Percentiles rank a stretch among this genome's conserved stretches.
Evolutionary conservation across 306 rosid genomes (phyloP).

Genomic region (Crataegus laevigata): DNA sequence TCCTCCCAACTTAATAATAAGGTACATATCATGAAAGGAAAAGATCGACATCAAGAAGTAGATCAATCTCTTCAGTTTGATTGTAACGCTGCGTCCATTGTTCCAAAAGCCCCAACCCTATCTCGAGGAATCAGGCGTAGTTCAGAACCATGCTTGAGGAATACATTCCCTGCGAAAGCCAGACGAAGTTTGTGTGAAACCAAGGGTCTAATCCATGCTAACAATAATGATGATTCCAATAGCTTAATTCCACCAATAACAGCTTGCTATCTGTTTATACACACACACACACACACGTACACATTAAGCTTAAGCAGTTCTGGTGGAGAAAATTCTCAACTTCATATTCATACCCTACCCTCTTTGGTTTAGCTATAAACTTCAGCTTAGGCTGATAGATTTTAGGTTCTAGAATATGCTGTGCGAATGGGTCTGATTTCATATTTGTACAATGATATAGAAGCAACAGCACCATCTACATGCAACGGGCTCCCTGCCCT

Average conservation of each 20-base stretch:
- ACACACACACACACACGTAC: too few relatives aligned
- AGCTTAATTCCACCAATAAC: neutral
- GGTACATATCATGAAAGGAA: neutral
- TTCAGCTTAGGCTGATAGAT: neutral
- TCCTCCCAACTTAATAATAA: neutral
- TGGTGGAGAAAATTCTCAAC: too few relatives aligned
- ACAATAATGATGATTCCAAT: neutral
- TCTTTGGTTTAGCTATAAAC: too few relatives aligned
- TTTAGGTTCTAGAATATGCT: neutral
- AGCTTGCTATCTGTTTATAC: neutral
- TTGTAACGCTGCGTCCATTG: constrained; percentile 4
- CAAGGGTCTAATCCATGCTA: neutral
- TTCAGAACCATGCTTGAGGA: constrained; percentile 61
- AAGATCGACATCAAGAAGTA: neutral
- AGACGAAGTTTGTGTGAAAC: neutral
- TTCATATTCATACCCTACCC: too few relatives aligned
- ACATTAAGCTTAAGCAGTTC: too few relatives aligned
- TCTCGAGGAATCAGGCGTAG: constrained; percentile 59
- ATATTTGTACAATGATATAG: neutral
- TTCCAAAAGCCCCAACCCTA: constrained; percentile 43
- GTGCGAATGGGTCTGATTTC: neutral
- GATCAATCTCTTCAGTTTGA: constrained; percentile 1
- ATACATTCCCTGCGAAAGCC: constrained; percentile 41
- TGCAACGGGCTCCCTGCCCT: neutral
- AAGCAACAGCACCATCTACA: neutral